Base-by-base conservation (phyloP, 2,329 filamentous ascomycete species). In the Bipolaris bicolor region DNA sequence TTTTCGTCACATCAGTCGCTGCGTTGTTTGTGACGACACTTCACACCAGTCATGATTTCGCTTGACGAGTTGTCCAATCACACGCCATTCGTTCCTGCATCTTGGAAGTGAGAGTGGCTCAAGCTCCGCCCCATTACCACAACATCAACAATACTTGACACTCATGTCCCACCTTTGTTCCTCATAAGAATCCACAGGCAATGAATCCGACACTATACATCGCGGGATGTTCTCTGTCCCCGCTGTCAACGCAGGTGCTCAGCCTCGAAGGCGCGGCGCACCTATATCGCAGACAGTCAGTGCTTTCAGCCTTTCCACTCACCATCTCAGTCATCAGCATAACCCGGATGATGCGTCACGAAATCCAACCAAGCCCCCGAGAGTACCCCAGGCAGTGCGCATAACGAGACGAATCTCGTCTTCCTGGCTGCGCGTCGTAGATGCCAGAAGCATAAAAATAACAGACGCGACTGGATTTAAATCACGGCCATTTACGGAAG, bases 21-120 rank as follows among this genome's bases (percentile, higher is more conserved):
- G 50, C 44, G 50, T 53, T 52, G 44, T 57, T 43, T 43, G 54
- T 53, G 54, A 55, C 31, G 52, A 57, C 43, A 53, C 54, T 57
- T 57, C 54, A 57, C 54, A 29, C 46, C 52, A 26, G 47, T 43
- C 52, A 51, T 31, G 26, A 24, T 40, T 46, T 48, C 36, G 54
- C 54, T 48, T 47, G 26, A 20, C 36, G 51, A 22, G 24, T 31
- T n/a, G 31, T 41, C 54, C 54, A 57, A 57, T 57, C 49, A 57
- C 37, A 31, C 16, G 44, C 15, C 36, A 31, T 3, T 24, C 31
- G 54, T 47, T 40, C 54, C 54, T 53, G 54, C 44, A 16, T 57
- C 49, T 52, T 52, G 49, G 37, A 40, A 39, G 43, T 52, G 49
- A 29, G 33, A 39, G 43, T 39, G 44, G 54, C 54, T 53, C 40